Evolutionary conservation across 345 rosid species (phyloP).

Genomic region (Eutrema heterophyllum): DNA sequence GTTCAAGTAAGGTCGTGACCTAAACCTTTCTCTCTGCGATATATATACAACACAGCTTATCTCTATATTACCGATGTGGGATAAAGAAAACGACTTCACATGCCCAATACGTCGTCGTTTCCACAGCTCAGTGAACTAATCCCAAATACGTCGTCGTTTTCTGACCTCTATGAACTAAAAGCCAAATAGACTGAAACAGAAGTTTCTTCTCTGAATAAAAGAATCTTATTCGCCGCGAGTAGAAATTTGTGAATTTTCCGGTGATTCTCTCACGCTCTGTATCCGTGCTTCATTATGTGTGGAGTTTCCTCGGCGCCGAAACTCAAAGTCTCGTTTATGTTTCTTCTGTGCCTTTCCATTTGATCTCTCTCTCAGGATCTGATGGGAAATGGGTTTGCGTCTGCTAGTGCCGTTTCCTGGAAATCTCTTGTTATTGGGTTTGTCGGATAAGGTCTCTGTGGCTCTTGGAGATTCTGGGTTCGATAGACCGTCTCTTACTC

Average conservation of each 20-base stretch:
- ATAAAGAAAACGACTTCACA: background rate
- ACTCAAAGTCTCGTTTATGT: too few relatives aligned
- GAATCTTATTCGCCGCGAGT: too few relatives aligned
- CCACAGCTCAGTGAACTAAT: background rate
- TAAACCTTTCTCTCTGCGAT: fast-evolving
- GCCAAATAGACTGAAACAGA: slow-evolving; percentile 1
- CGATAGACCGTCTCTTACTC: slow-evolving; percentile 69
- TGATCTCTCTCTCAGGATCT: too few relatives aligned
- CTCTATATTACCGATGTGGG: too few relatives aligned
- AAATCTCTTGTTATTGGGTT: slow-evolving; percentile 64
- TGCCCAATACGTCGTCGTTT: background rate
- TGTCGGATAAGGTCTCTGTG: slow-evolving; percentile 51
- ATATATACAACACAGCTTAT: background rate
- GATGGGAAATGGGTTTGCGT: too few relatives aligned
- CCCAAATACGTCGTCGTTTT: background rate
- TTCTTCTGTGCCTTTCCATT: too few relatives aligned
- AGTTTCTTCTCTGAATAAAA: background rate
- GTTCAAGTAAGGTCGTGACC: slow-evolving; percentile 17
- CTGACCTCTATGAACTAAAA: background rate
- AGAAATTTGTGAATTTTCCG: too few relatives aligned
- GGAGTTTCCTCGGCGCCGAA: too few relatives aligned
- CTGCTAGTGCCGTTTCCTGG: slow-evolving; percentile 48
- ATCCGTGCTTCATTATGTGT: too few relatives aligned
- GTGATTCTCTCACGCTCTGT: too few relatives aligned
- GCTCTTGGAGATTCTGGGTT: slow-evolving; percentile 63